phyloP scores from a whole-genome alignment of 352 stramenopile species.

The Aphanomyces invadans region DNA sequence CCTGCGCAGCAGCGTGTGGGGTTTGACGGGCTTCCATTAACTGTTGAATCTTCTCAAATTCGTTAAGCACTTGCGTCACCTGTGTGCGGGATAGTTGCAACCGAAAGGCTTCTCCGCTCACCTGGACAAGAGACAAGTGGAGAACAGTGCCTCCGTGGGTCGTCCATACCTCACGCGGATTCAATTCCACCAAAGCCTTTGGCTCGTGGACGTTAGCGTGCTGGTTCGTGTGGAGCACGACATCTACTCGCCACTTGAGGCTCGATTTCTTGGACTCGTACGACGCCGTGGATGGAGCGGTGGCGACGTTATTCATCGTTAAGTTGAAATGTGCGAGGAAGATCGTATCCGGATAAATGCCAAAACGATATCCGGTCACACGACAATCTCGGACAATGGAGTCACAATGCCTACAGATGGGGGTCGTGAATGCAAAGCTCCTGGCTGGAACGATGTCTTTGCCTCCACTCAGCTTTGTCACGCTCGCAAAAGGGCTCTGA shows the following conservation, averaged over 20 bases:
- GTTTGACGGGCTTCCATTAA: background rate
- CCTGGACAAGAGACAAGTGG: background rate
- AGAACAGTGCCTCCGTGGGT: background rate
- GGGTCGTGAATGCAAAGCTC: too few species aligned
- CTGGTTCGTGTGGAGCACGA: slow-evolving; percentile 5
- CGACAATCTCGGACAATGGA: background rate
- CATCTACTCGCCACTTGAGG: slow-evolving; percentile 8
- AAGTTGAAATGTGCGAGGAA: background rate
- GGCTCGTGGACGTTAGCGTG: slow-evolving; percentile 3
- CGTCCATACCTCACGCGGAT: background rate
- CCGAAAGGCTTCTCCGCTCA: background rate
- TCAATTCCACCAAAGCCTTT: background rate
- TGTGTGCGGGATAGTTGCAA: background rate
- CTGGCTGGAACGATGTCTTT: too few species aligned
- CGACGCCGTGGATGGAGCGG: background rate
- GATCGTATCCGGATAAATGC: background rate
- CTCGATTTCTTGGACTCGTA: background rate
- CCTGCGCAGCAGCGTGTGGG: background rate
- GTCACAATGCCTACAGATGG: background rate
- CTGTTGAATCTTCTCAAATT: slow-evolving; percentile 11
- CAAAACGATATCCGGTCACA: background rate
- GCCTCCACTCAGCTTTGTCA: too few species aligned
- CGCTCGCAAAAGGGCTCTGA: too few species aligned
- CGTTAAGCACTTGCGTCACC: background rate
- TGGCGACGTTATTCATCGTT: background rate